A percentile compares a stretch with the other conserved stretches of the same genome.
Evolutionary conservation across 306 rosid species (phyloP).

Genomic region (Quercus berberidifolia): DNA sequence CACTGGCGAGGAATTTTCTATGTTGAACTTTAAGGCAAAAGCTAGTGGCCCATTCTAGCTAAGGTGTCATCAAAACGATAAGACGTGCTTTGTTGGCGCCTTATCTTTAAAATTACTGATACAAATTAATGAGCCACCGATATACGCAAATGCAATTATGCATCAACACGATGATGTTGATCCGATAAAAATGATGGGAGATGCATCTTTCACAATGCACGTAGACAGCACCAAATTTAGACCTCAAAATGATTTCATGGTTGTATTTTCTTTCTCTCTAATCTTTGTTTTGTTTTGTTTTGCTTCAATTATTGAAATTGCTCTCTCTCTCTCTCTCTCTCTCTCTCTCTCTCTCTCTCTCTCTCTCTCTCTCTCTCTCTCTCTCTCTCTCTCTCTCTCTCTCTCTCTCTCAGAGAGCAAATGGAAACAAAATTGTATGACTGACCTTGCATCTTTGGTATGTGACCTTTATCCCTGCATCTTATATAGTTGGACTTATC

Average conservation of each 20-base stretch:
- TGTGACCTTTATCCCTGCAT: too few relatives aligned
- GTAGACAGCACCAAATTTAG: background rate
- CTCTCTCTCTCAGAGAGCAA: too few relatives aligned
- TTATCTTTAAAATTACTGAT: background rate
- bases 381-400: too few relatives aligned
- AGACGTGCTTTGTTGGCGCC: background rate
- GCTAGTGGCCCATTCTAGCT: too few relatives aligned
- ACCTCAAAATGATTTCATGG: background rate
- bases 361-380: too few relatives aligned
- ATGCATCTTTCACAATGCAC: background rate
- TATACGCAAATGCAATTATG: background rate
- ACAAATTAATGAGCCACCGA: background rate
- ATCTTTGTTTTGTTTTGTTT: background rate
- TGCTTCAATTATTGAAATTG: background rate
- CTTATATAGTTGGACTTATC: too few relatives aligned
- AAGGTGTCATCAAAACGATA: background rate
- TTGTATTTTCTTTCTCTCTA: background rate
- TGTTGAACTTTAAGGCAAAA: too few relatives aligned
- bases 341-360: too few relatives aligned
- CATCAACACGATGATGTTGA: background rate
- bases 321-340: too few relatives aligned
- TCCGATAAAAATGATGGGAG: background rate
- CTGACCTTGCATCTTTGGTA: too few relatives aligned
- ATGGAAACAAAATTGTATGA: too few relatives aligned
- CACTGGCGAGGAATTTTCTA: too few relatives aligned